phyloP scores from a whole-genome alignment of 1,284 basidiomycete species.

The Volvariella volvacea region DNA sequence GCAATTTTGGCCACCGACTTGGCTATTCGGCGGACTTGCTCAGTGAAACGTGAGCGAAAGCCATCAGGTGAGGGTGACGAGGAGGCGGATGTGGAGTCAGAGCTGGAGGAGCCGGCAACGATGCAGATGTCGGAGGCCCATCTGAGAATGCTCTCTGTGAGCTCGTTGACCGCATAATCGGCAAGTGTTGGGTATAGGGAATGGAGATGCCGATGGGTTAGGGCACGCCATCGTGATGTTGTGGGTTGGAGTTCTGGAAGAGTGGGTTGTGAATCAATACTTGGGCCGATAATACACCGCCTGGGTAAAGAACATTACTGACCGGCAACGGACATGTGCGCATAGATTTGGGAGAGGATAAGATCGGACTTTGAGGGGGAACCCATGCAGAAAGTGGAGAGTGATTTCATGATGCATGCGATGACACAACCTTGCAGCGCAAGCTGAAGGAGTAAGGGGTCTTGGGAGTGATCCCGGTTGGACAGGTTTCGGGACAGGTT shows the following conservation, averaged over 20 bases:
- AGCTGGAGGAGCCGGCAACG: constrained; percentile 46
- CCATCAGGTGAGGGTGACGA: constrained; percentile 21
- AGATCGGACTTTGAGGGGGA: constrained; percentile 63
- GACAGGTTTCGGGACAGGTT: constrained; percentile 52
- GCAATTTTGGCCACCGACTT: constrained; percentile 54
- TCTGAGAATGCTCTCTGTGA: constrained; percentile 62
- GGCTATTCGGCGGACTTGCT: constrained; percentile 57
- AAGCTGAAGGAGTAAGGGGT: constrained; percentile 67
- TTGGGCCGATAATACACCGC: no score
- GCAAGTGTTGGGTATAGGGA: constrained; percentile 58
- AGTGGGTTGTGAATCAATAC: no score
- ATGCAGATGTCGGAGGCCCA: constrained; percentile 63
- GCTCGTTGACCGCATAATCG: constrained; percentile 57
- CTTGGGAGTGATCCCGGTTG: constrained; percentile 59
- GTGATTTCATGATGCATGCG: constrained; percentile 55
- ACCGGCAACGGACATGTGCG: constrained; percentile 58
- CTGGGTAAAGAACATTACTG: constrained; percentile 15
- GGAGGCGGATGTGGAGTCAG: constrained; percentile 24
- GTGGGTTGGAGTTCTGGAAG: constrained; percentile 63
- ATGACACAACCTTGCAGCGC: constrained; percentile 64
- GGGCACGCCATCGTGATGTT: constrained; percentile 65
- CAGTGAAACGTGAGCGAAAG: constrained; percentile 44
- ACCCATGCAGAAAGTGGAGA: constrained; percentile 66
- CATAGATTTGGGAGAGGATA: constrained; percentile 57
- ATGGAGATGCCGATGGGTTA: constrained; percentile 63